phyloP scores from a whole-genome alignment of 139 green algal genomes.

The Haematococcus sp. region DNA sequence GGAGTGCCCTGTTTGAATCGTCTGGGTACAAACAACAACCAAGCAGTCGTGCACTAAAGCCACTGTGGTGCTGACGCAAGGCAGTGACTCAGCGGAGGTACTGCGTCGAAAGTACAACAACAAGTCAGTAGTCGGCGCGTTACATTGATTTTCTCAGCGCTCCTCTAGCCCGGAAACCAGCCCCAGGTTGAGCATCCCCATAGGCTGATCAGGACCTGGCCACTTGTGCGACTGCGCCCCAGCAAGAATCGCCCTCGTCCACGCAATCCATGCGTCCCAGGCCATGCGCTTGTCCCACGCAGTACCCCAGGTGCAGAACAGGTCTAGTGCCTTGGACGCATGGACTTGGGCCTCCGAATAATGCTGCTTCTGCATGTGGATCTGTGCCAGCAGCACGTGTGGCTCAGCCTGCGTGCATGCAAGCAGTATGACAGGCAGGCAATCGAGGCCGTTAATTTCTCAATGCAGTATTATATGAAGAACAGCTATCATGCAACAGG shows the following conservation, averaged over 20 bases:
- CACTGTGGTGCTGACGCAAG: no score
- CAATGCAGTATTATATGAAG: no score
- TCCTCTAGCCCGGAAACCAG: neutral
- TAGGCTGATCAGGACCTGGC: neutral
- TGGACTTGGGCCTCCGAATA: neutral
- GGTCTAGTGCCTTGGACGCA: neutral
- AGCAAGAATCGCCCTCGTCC: neutral
- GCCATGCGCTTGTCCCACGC: slow-evolving; percentile 7
- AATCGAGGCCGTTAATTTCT: no score
- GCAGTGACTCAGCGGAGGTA: no score
- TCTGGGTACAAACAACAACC: no score
- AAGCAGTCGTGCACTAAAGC: no score
- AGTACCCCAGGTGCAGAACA: neutral
- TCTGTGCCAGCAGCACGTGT: slow-evolving; percentile 3
- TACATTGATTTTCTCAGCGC: no score
- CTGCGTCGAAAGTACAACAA: no score
- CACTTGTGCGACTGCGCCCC: neutral
- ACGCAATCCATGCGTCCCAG: slow-evolving; percentile 6
- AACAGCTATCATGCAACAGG: no score
- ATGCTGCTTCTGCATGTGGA: neutral
- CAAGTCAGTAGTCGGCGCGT: no score
- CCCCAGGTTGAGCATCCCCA: slow-evolving; percentile 11
- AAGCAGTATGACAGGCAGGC: no score
- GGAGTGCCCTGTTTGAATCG: no score
- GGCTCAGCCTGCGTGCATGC: neutral